Evolutionary conservation across 176 grass and related monocot genomes (phyloP).

Genomic region (Paspalum vaginatum): DNA sequence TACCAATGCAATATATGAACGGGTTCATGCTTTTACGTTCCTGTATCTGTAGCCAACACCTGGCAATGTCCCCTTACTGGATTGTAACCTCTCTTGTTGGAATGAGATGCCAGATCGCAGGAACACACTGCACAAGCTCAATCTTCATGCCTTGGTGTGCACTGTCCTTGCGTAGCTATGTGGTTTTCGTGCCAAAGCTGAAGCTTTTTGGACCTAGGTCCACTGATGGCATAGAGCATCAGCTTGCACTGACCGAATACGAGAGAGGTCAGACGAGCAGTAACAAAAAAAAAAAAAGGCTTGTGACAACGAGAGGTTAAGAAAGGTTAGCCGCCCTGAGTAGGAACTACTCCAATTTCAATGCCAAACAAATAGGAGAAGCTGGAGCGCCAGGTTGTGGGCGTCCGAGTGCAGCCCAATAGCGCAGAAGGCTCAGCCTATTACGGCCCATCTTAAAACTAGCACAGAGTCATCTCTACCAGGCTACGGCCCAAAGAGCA

Average conservation of each 20-base stretch:
- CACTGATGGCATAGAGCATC: background rate
- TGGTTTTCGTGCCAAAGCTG: background rate
- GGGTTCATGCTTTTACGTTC: background rate
- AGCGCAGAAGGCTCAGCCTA: background rate
- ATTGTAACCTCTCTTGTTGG: background rate
- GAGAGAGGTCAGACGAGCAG: background rate
- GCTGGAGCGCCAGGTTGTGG: no score
- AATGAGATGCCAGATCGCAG: background rate
- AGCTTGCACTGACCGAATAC: background rate
- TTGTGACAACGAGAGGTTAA: background rate
- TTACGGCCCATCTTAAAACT: background rate
- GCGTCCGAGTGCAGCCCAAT: background rate
- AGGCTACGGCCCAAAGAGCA: background rate
- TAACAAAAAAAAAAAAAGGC: background rate
- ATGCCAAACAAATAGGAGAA: no score
- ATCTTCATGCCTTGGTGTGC: background rate
- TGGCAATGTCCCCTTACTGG: background rate
- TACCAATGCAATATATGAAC: background rate
- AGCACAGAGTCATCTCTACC: background rate
- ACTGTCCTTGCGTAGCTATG: background rate
- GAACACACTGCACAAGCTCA: background rate
- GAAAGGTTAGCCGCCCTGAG: no score
- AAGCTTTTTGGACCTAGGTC: no score
- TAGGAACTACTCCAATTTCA: no score
- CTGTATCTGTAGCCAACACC: background rate